Percentiles rank a stretch among this genome's conserved stretches.
Evolutionary conservation across 495 filamentous ascomycete species (phyloP).

Genomic region (Aspergillus leporis): DNA sequence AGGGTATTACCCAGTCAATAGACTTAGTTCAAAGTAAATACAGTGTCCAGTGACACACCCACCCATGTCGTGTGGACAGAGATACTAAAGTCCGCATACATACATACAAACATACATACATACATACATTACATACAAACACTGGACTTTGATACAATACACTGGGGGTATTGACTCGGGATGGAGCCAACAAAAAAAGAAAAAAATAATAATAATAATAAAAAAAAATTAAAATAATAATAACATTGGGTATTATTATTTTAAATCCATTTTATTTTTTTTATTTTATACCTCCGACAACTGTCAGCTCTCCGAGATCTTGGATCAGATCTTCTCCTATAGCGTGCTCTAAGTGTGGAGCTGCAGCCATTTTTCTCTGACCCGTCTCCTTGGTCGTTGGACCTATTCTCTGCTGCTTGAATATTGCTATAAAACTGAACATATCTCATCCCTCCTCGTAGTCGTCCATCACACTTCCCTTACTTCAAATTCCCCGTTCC

Average conservation of each 20-base stretch:
- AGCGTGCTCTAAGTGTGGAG: constrained; percentile 41
- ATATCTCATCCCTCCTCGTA: constrained; percentile 20
- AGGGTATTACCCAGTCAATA: no score
- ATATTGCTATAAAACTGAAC: constrained; percentile 25
- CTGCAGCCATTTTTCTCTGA: constrained; percentile 39
- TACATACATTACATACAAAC: constrained; percentile 16
- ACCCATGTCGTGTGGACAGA: neutral
- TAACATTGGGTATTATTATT: constrained; percentile 15
- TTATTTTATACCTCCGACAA: constrained; percentile 34
- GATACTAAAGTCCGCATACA: neutral
- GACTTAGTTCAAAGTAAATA: no score
- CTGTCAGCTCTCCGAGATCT: constrained; percentile 52
- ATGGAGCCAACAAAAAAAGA: constrained; percentile 3
- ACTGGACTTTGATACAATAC: neutral
- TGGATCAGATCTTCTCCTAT: constrained; percentile 51
- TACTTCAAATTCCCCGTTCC: constrained; percentile 12
- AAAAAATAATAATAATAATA: constrained; percentile 10
- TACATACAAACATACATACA: no score
- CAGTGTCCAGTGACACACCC: no score
- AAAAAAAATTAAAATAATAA: constrained; percentile 6
- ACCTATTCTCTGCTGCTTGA: constrained; percentile 21
- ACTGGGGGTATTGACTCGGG: neutral
- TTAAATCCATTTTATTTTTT: neutral
- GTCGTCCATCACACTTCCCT: constrained; percentile 14
- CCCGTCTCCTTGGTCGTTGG: constrained; percentile 44